These are phyloP conservation scores for Bothriochloa decipiens DNA, from an alignment of 176 grass and related monocot species.

Conservation along the genomic window DNA sequence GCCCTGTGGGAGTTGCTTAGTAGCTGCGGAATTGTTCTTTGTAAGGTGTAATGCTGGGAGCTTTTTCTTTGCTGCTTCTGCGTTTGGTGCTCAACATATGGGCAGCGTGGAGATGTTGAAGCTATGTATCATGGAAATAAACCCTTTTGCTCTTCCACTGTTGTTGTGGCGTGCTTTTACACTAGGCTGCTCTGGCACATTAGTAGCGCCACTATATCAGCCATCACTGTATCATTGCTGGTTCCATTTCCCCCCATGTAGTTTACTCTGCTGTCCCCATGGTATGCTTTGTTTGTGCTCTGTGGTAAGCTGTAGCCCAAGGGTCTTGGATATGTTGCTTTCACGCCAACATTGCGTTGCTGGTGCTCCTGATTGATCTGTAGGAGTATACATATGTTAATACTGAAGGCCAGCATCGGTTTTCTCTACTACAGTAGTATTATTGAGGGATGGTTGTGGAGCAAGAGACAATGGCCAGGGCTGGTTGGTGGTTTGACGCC, in stretches of 20 bases:
- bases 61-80: neutral
- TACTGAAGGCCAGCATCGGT: neutral
- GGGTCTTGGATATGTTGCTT: neutral
- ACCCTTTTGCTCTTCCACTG: neutral
- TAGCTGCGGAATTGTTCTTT: neutral
- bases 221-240: neutral
- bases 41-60: neutral
- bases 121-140: neutral
- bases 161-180: neutral
- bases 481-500: neutral
- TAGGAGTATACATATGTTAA: neutral
- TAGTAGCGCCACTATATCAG: neutral
- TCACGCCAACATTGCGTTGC: too few species aligned
- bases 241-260: neutral
- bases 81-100: neutral
- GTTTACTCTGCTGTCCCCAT: neutral
- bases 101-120: neutral
- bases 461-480: too few species aligned
- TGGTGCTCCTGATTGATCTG: neutral
- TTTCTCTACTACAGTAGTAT: neutral
- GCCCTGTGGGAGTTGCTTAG: neutral
- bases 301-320: neutral
- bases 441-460: too few species aligned
- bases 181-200: neutral
- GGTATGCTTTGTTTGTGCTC: neutral